Percentiles rank a stretch among this genome's conserved stretches.
Evolutionary conservation across 2,329 filamentous ascomycete genomes (phyloP).

Genomic region (Cercospora berteroae): DNA sequence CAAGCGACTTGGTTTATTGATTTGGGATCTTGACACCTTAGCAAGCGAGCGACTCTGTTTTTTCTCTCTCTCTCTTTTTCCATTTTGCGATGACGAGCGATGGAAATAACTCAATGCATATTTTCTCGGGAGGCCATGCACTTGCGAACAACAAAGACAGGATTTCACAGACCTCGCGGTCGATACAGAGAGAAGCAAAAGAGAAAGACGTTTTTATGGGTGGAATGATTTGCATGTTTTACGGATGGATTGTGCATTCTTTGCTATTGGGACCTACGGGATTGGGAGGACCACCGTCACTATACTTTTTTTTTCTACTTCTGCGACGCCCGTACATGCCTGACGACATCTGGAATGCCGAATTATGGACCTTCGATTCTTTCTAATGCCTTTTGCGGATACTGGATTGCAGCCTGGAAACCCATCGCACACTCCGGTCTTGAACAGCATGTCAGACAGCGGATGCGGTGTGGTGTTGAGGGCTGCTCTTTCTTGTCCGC

Average conservation of each 20-base stretch:
- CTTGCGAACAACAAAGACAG: conserved; percentile 14
- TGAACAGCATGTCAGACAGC: conserved; percentile 20
- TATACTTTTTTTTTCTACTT: conserved; percentile 10
- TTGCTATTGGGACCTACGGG: conserved; percentile 10
- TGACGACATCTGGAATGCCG: conserved; percentile 24
- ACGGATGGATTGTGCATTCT: conserved; percentile 11
- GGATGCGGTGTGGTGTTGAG: conserved; percentile 28
- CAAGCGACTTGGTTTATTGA: conserved; percentile 36
- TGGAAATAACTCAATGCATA: conserved; percentile 12
- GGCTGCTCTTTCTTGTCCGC: conserved; percentile 11
- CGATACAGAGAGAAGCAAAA: conserved; percentile 12
- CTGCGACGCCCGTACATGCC: conserved; percentile 21
- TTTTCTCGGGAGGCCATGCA: conserved; percentile 21
- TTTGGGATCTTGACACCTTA: conserved; percentile 17
- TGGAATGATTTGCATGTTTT: conserved; percentile 15
- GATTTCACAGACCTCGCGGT: conserved; percentile 18
- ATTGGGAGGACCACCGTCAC: conserved; percentile 2
- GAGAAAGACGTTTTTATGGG: conserved; percentile 10
- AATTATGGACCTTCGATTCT: conserved; percentile 16
- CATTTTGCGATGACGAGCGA: conserved; percentile 9
- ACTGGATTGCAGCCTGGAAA: conserved; percentile 22
- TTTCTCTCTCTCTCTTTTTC: conserved; percentile 14
- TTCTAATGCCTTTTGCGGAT: conserved; percentile 14
- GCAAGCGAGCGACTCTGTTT: conserved; percentile 25
- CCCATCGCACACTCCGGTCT: conserved; percentile 29